These are phyloP conservation scores for Cynara cardunculus DNA, from an alignment of 129 eudicot genomes.

Conservation along the genomic window DNA sequence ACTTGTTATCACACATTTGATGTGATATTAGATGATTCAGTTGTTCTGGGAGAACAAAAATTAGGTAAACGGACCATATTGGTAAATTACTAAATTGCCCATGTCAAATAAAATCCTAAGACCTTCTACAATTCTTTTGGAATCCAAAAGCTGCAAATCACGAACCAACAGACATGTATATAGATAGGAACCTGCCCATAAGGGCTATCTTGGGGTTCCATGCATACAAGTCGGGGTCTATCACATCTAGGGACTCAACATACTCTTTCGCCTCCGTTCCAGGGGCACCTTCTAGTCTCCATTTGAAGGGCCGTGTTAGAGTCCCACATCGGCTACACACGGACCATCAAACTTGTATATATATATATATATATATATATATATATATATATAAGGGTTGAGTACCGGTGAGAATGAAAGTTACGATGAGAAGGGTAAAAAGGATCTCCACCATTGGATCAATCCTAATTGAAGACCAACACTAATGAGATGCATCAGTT, in stretches of 20 bases:
- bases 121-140: background rate
- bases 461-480: no score
- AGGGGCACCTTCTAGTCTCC: background rate
- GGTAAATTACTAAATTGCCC: background rate
- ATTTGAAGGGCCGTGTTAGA: background rate
- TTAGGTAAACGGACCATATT: no score
- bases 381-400: background rate
- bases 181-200: background rate
- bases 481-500: no score
- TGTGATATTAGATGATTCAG: background rate
- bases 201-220: background rate
- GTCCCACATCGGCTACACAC: background rate
- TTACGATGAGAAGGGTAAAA: no score
- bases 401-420: no score
- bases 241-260: background rate
- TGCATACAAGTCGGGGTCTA: background rate
- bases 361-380: no score
- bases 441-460: no score
- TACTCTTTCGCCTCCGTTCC: background rate
- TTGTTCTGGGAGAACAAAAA: background rate
- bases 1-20: background rate
- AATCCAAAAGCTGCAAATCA: background rate
- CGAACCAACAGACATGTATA: background rate
- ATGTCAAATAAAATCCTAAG: background rate
- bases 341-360: background rate